Base-by-base conservation (phyloP, 2,329 filamentous ascomycete genomes). In the Cercospora sojina region DNA sequence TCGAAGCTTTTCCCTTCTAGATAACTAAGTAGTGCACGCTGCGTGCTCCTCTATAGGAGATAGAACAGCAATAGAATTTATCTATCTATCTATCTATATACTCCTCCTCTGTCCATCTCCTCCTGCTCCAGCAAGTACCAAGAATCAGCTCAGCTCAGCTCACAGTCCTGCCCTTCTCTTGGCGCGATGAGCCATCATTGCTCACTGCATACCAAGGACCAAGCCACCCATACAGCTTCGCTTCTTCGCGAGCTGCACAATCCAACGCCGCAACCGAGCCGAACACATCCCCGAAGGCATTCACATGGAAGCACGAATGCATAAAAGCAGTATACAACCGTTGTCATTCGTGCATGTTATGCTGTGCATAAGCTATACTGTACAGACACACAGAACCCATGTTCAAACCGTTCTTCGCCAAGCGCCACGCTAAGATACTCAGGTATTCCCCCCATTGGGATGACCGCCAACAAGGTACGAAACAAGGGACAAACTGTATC, bases 391-490 rank as follows among this genome's bases (percentile, higher is more conserved):
- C 47, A 8, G n/a, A 29, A 6, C 31, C 51, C 53, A 12, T 35
- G 29, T 35, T 27, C 9, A 51, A 32, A 32, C 29, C 6, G 25
- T 29, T 56, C n/a, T 35, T 35, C 53, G 27, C 53, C 53, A 32
- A 35, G 31, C 53, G 53, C 53, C 53, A n/a, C 53, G 53, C 53
- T 57, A 57, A 57, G 31, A 57, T 57, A 57, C 29, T 57, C 53
- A 35, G 12, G 35, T n/a, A n/a, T 27, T 53, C 12, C 43, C 23
- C 23, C 23, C 47, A 53, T 53, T 35, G 27, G 53, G 29, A 23
- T 35, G 27, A 57, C 53, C 53, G 53, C 53, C 53, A 57, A 57
- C 47, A 41, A 41, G 23, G 47, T 53, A 57, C 53, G 31, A 57
- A 32, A 57, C 53, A 35, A 56, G 16, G n/a, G 25, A 35, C 53